Evolutionary conservation across 225 moss, liverwort and hornwort genomes (phyloP), one percentile per base, ranked within the genome.

Genomic region (Pseudoscleropodium purum): DNA sequence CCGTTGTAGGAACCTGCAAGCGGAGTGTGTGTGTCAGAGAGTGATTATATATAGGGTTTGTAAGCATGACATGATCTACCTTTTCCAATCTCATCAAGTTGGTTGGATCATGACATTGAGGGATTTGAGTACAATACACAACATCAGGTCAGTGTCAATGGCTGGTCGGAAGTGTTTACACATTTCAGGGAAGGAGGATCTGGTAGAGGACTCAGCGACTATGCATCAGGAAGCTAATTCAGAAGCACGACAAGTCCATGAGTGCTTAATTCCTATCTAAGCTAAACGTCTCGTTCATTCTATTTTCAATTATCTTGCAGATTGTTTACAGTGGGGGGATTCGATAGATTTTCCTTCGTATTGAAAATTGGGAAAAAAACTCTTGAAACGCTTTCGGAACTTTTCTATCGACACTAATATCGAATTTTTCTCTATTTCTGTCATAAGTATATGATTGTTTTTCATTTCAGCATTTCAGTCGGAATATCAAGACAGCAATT

Each of bases 1-100:
- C 94, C 94, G 45, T 94, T 94, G 20, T 94, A 94, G 4, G 90
- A 91, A 65, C 94, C 88, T 88, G 65, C 83, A 52, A 25, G 41
- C 10, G 43, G 10, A 3, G 25, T 4, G 31, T 61, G 61, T 26
- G 25, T 61, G 23, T 7, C 14, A 2, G 23, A 1, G 18, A 5
- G 17, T 24, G 10, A n/a, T 57, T 27, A 39, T 7, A 80, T 27
- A 39, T 7, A 80, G 39, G 60, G 29, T 60, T 80, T 39, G 60
- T 39, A 18, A 60, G 80, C 18, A 29, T 39, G 29, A 60, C 80
- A 7, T 80, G 41, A 60, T 80, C 59, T 30, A 30, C 29, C 60
- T 39, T 60, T 60, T 33, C 16, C 37, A 62, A 49, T 75, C 61
- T 45, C 33, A 45, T 43, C 33, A 82, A 62, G 31, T 82, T 45